Percentiles rank a stretch among this genome's conserved stretches.
Conservation (phyloP, 139 green algal species). For the Tetraselmis striata region DNA sequence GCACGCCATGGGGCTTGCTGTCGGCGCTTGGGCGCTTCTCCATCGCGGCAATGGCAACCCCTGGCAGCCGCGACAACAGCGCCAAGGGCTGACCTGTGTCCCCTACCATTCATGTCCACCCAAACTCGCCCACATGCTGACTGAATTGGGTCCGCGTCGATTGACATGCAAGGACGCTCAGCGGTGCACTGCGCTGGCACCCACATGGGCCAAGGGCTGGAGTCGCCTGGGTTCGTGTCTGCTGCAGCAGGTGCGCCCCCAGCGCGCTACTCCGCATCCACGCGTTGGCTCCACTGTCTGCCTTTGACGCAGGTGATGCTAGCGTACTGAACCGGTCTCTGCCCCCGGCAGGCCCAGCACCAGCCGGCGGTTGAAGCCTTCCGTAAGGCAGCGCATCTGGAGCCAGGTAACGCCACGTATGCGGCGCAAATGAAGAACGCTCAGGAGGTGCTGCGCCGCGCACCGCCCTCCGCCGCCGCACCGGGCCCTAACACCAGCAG, state of each 20-base stretch:
- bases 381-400: background rate
- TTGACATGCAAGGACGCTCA: background rate
- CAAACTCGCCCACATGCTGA: too few species aligned
- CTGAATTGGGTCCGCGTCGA: too few species aligned
- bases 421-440: background rate
- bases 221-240: background rate
- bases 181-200: background rate
- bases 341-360: background rate
- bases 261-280: too few species aligned
- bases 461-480: background rate
- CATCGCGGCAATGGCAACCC: too few species aligned
- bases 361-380: background rate
- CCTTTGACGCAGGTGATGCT: background rate
- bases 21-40: too few species aligned
- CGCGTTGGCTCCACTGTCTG: background rate
- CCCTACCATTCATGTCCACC: too few species aligned
- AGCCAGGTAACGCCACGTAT: background rate
- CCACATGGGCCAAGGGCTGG: background rate
- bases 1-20: too few species aligned
- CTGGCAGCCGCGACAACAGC: too few species aligned
- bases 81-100: too few species aligned
- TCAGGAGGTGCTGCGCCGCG: background rate
- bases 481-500: too few species aligned
- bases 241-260: background rate
- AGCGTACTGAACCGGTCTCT: too few species aligned